Evolutionary conservation across 164 flowering plant species (phyloP).

Genomic region (Hamamelis virginiana): DNA sequence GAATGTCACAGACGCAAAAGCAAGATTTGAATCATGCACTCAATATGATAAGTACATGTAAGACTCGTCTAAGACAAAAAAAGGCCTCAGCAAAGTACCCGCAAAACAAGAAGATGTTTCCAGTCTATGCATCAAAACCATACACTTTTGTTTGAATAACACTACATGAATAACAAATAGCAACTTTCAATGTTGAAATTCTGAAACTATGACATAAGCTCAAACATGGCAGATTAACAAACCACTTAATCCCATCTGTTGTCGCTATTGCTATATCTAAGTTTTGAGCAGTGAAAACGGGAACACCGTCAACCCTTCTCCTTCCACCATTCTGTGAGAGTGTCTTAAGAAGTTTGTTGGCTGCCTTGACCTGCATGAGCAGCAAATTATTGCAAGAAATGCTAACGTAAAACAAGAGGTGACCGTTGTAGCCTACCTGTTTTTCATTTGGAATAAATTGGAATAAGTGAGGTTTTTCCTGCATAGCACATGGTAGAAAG

Average conservation of each 20-base stretch:
- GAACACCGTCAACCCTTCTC: conserved; percentile 75
- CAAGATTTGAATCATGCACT: too few relatives aligned
- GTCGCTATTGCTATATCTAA: conserved; percentile 94
- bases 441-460: conserved; percentile 88
- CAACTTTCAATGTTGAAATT: neutral
- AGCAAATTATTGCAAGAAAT: conserved; percentile 8
- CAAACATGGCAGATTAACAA: conserved; percentile 8
- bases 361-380: conserved; percentile 73
- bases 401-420: neutral
- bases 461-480: conserved; percentile 89
- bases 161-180: neutral
- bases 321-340: conserved; percentile 40
- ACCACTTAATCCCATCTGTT: conserved; percentile 87
- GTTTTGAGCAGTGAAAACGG: conserved; percentile 91
- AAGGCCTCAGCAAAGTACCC: too few relatives aligned
- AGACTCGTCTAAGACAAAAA: too few relatives aligned
- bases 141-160: too few relatives aligned
- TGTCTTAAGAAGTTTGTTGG: conserved; percentile 73
- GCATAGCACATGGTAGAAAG: conserved; percentile 25
- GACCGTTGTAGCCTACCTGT: conserved; percentile 50
- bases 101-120: too few relatives aligned
- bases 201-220: conserved; percentile 1
- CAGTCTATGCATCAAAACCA: too few relatives aligned
- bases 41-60: too few relatives aligned
- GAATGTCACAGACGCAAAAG: too few relatives aligned